Base-by-base conservation (phyloP, 2,329 filamentous ascomycete genomes). In the Phyllosticta citribraziliensis region DNA sequence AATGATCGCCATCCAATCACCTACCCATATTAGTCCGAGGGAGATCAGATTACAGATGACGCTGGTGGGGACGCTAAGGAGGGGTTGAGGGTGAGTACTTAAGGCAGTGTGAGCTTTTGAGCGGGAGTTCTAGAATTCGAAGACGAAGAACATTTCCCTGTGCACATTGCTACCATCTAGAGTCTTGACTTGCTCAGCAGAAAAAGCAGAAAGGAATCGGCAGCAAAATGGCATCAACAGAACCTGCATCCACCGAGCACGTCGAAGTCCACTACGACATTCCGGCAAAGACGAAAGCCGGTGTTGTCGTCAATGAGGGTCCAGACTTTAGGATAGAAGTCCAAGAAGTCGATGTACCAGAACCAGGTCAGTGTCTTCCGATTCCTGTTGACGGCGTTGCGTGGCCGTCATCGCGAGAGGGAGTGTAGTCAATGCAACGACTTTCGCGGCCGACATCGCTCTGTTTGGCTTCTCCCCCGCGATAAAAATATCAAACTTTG, bases 231-330 rank as follows among this genome's bases (percentile, higher is more conserved):
- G 33, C 33, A 14, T 40, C 33, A 40, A 40, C 33, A 40, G 33
- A 14, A 5, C 33, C 33, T 40, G 33, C 33, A 40, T 40, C 33
- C 11, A 40, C 33, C 14, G 33, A 40, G 33, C 33, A 40, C 33
- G 33, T 40, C 22, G 59, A 56, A 9, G 10, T 20, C 17, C 52
- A 58, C 22, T 75, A 72, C 61, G 70, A 76, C 4, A 78, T 81
- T 55, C 80, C 79, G 1, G 77, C 77, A 52, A 75, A 73, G 57
- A 80, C 79, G 67, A 80, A 80, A 65, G 79, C 75, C 3, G 79
- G 79, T n/a, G 78, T 81, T 6, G 79, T 81, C 2, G 73, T 80
- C 40, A 79, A 82, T 62, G 76, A 79, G 67, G 79, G 79, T 1
- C 78, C 79, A 0, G 69, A 80, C 63, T 82, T 81, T 63, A 67